Evolutionary conservation across 257 asterid species (phyloP).

Genomic region (Datura wrightii): DNA sequence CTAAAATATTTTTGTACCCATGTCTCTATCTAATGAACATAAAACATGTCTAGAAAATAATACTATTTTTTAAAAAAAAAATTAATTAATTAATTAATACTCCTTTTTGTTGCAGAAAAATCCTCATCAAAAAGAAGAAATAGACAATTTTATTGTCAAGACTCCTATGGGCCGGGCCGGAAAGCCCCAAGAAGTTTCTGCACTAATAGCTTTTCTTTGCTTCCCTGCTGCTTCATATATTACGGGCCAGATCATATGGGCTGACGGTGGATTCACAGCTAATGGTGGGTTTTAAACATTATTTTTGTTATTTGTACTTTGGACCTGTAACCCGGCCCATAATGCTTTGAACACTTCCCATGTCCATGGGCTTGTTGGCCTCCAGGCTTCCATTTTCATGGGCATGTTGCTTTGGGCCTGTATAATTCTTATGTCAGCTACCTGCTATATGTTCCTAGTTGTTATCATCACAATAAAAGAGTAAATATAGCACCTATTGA

Average conservation of each 20-base stretch:
- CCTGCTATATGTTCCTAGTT: no score
- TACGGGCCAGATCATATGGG: background rate
- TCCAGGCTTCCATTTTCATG: background rate
- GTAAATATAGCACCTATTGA: no score
- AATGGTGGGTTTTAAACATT: background rate
- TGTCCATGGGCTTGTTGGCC: background rate
- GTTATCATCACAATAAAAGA: no score
- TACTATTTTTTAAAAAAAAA: no score
- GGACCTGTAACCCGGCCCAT: no score
- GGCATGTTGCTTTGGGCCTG: background rate
- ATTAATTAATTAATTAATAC: no score
- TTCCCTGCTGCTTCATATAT: slow-evolving; percentile 25
- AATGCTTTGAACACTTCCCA: background rate
- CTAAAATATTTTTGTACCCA: no score
- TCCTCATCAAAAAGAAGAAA: background rate
- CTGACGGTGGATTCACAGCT: slow-evolving; percentile 17
- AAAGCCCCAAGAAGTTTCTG: background rate
- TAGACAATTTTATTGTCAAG: background rate
- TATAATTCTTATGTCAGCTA: no score
- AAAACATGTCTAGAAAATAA: no score
- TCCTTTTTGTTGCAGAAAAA: background rate
- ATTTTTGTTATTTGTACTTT: background rate
- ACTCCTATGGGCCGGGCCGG: slow-evolving; percentile 12
- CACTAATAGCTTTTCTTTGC: slow-evolving; percentile 12
- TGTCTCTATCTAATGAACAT: no score